A percentile compares a stretch with the other conserved stretches of the same genome.
Evolutionary conservation across 441 rosid species (phyloP).

Genomic region (Jatropha multifida): DNA sequence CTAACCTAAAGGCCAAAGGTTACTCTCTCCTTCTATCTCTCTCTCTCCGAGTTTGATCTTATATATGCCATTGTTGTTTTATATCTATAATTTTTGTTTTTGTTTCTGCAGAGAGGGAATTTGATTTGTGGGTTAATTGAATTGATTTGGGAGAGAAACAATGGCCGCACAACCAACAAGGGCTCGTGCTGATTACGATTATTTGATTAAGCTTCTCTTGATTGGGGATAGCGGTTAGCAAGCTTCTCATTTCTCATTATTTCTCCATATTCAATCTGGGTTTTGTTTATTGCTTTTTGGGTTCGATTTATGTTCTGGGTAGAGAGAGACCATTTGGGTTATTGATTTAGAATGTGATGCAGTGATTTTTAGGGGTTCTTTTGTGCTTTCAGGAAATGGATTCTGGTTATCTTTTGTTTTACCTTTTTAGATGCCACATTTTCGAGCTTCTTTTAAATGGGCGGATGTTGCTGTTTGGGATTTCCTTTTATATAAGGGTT

Average conservation of each 20-base stretch:
- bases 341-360: constrained; percentile 13
- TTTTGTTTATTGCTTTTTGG: neutral
- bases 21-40: neutral
- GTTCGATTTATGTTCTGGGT: neutral
- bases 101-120: neutral
- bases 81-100: neutral
- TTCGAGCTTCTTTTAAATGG: neutral
- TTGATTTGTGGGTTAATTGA: neutral
- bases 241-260: neutral
- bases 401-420: neutral
- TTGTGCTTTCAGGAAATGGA: neutral
- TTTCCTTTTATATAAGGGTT: neutral
- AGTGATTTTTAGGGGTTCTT: neutral
- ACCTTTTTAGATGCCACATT: neutral
- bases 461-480: neutral
- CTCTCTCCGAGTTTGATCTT: neutral
- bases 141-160: constrained; percentile 2
- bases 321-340: neutral
- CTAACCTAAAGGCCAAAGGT: neutral
- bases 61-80: neutral
- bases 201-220: constrained; percentile 38
- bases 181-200: constrained; percentile 41
- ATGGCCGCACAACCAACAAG: constrained; percentile 41
- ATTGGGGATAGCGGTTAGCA: constrained; percentile 37
- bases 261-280: neutral